Percentiles rank a stretch among this genome's conserved stretches.
These are phyloP conservation scores for Papiliotrema terrestris DNA, from an alignment of 1,284 basidiomycete genomes.

Conservation along the genomic window DNA sequence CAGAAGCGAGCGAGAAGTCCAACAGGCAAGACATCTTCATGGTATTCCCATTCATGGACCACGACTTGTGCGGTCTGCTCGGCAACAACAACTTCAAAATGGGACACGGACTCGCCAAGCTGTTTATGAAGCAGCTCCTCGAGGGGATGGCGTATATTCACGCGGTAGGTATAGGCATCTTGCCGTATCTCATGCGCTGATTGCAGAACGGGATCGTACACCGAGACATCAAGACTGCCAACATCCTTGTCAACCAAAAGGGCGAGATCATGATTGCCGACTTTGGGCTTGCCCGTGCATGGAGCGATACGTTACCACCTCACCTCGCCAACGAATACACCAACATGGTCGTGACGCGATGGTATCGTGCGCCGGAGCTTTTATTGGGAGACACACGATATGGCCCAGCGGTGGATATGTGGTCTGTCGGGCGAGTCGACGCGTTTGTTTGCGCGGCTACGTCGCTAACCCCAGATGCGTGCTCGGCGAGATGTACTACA, in stretches of 20 bases:
- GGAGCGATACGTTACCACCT: slow-evolving; percentile 44
- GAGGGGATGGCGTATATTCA: slow-evolving; percentile 96
- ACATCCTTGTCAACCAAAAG: slow-evolving; percentile 84
- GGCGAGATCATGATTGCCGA: slow-evolving; percentile 88
- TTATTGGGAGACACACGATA: slow-evolving; percentile 85
- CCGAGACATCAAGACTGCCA: slow-evolving; percentile 98
- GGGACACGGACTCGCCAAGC: slow-evolving; percentile 79
- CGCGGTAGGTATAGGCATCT: slow-evolving; percentile 55
- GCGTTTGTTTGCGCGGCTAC: neutral
- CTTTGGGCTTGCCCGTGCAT: slow-evolving; percentile 89
- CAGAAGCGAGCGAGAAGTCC: neutral
- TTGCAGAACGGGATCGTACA: slow-evolving; percentile 87
- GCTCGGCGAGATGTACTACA: slow-evolving; percentile 90
- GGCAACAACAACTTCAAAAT: slow-evolving; percentile 84
- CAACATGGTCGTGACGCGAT: slow-evolving; percentile 96
- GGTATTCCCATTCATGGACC: slow-evolving; percentile 99
- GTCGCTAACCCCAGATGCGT: slow-evolving; percentile 57
- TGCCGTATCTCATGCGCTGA: neutral
- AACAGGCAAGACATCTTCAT: slow-evolving; percentile 68
- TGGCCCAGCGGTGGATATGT: slow-evolving; percentile 92
- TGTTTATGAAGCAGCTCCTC: slow-evolving; percentile 92
- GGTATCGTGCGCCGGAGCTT: slow-evolving; percentile 97
- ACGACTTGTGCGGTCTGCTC: slow-evolving; percentile 90
- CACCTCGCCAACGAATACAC: slow-evolving; percentile 67
- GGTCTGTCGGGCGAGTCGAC: slow-evolving; percentile 83